A percentile compares a stretch with the other conserved stretches of the same genome.
Evolutionary conservation across 2,329 filamentous ascomycete genomes (phyloP).

Genomic region (Ramularia collo-cygni): DNA sequence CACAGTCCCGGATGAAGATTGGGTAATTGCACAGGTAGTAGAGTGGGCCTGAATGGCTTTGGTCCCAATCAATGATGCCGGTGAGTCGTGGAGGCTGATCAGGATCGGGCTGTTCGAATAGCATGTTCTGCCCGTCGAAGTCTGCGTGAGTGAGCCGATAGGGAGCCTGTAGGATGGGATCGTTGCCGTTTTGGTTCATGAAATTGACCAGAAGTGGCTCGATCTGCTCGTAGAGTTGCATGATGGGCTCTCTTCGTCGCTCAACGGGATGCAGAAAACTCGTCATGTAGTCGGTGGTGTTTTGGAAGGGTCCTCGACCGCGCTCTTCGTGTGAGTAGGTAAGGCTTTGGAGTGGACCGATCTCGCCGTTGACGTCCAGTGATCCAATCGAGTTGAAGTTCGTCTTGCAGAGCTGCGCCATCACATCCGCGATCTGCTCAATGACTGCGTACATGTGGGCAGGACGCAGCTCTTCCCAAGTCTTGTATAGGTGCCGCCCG

Average conservation of each 20-base stretch:
- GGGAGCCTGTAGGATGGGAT: slow-evolving; percentile 4
- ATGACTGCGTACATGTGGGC: slow-evolving; percentile 8
- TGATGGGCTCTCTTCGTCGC: not conserved
- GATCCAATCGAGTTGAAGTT: slow-evolving; percentile 11
- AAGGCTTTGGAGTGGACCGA: slow-evolving; percentile 5
- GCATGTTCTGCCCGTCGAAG: slow-evolving; percentile 11
- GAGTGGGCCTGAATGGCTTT: slow-evolving; percentile 5
- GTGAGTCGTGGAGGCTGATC: not conserved
- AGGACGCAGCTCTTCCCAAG: slow-evolving; percentile 8
- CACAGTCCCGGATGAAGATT: slow-evolving; percentile 8
- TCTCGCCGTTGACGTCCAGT: slow-evolving; percentile 3
- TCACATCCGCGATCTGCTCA: slow-evolving; percentile 6
- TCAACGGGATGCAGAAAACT: slow-evolving; percentile 1
- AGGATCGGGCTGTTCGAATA: not conserved
- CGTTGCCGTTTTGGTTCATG: not conserved
- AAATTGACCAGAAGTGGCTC: not conserved
- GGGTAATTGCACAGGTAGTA: slow-evolving; percentile 14
- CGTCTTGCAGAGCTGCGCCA: slow-evolving; percentile 8
- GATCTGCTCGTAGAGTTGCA: not conserved
- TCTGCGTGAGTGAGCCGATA: slow-evolving; percentile 13
- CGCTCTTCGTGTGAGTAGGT: not conserved
- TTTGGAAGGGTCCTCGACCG: slow-evolving; percentile 8
- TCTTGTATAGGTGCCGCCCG: slow-evolving; percentile 1
- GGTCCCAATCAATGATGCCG: slow-evolving; percentile 18
- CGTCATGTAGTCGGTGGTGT: not conserved